Evolutionary conservation across 2,329 filamentous ascomycete genomes (phyloP), one percentile per base, ranked within the genome.

Genomic region (Penicillium psychrosexuale): DNA sequence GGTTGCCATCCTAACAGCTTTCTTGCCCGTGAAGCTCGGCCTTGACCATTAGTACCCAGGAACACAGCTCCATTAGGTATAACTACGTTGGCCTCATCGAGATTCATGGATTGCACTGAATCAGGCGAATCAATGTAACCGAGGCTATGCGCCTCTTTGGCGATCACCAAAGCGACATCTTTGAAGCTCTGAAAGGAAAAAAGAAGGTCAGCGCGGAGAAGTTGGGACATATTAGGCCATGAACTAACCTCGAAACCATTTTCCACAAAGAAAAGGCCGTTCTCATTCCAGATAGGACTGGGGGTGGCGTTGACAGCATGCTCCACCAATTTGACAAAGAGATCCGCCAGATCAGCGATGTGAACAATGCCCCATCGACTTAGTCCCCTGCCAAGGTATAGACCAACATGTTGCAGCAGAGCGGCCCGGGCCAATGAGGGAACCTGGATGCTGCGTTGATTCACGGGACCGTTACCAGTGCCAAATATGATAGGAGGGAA

Each of bases 401-500:
- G 79, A 0, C 74, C 79, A n/a, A 80, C 75, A 1, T 79, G 77
- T 30, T 76, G 66, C 53, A 73, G 57, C 8, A 85, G 68, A 2
- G 75, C 74, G 40, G 65, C 71, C 39, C 66, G 65, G 24, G 72
- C 73, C 44, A 84, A 64, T 33, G 69, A 62, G 1, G 80, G 78
- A 1, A 82, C 72, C 62, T 84, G 81, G 19, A 80, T 72, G 60
- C 78, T 82, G 59, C 78, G 73, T 54, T 70, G 74, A 64, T 83
- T 84, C 45, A 74, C 71, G 0, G 79, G 71, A 0, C 82, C 82
- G 37, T 76, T 69, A 8, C 82, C 81, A 1, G 58, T 59, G 28
- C 81, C 82, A 66, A 83, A 84, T 60, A 88, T 88, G 5, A 80
- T 81, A 0, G 85, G 84, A 11, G 85, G 84, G 58, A 82, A 86